Percentiles rank a stretch among this genome's conserved stretches.
These are phyloP conservation scores for Limtongozyma cylindracea DNA, from an alignment of 805 yeast genomes.

Conservation along the genomic window DNA sequence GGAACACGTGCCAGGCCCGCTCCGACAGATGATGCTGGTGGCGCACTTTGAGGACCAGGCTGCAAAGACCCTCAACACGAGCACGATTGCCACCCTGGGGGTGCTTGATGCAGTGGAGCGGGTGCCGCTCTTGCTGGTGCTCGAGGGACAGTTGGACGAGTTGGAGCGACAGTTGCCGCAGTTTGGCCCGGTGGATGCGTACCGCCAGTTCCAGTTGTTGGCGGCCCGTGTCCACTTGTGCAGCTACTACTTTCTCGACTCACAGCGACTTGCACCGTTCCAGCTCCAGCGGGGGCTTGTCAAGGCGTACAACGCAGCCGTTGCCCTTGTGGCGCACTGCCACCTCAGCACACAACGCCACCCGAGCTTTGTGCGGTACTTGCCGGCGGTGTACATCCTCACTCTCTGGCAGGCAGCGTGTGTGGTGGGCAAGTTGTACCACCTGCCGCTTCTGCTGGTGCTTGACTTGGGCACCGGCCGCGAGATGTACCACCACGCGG, in stretches of 20 bases:
- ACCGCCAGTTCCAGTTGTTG: conserved; percentile 39
- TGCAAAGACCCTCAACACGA: conserved; percentile 49
- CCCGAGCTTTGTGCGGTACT: conserved; percentile 38
- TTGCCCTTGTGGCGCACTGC: conserved; percentile 45
- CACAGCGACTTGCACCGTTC: conserved; percentile 18
- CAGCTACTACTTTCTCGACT: conserved; percentile 62
- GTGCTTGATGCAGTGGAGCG: conserved; percentile 44
- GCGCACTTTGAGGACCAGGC: conserved; percentile 74
- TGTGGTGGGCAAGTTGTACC: conserved; percentile 52
- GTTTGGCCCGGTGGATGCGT: conserved; percentile 19
- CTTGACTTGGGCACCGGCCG: conserved; percentile 54
- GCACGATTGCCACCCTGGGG: conserved; percentile 40
- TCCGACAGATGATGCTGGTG: conserved; percentile 41
- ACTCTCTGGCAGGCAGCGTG: conserved; percentile 86
- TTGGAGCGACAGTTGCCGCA: conserved; percentile 30
- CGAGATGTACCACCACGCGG: conserved; percentile 39
- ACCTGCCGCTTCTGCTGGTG: conserved; percentile 43
- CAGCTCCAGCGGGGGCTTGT: conserved; percentile 55
- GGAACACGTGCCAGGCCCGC: conserved; percentile 19
- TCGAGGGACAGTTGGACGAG: conserved; percentile 52
- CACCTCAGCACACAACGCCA: conserved; percentile 33
- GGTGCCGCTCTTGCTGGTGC: conserved; percentile 44
- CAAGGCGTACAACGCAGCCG: conserved; percentile 56
- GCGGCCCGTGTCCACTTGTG: conserved; percentile 63
- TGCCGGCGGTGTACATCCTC: conserved; percentile 66